Evolutionary conservation across 225 moss, liverwort and hornwort genomes (phyloP).

Genomic region (Sphagnum tenellum): DNA sequence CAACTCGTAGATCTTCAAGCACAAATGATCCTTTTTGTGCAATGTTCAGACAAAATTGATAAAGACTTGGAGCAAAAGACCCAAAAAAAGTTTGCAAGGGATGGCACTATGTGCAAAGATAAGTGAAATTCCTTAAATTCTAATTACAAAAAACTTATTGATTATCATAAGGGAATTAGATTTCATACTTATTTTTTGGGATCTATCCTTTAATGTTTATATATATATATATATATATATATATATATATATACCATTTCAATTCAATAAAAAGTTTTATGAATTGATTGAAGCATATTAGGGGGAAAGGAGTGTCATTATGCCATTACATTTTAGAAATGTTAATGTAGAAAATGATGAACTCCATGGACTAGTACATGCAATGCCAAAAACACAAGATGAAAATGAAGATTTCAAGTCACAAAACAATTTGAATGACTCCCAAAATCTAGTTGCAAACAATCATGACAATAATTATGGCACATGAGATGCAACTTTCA

Average conservation of each 20-base stretch:
- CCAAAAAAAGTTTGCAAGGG: background rate
- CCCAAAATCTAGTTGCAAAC: too few relatives aligned
- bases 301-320: background rate
- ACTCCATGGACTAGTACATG: background rate
- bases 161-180: background rate
- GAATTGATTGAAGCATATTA: background rate
- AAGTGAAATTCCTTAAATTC: background rate
- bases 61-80: background rate
- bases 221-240: too few relatives aligned
- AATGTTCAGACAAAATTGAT: background rate
- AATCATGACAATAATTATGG: too few relatives aligned
- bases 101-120: background rate
- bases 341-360: background rate
- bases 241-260: too few relatives aligned
- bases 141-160: background rate
- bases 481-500: background rate
- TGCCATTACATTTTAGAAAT: background rate
- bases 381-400: background rate
- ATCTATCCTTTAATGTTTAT: too few relatives aligned
- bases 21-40: background rate
- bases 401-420: too few relatives aligned
- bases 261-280: slow-evolving; percentile 1
- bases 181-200: background rate
- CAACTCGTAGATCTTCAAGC: background rate
- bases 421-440: too few relatives aligned